phyloP scores from a whole-genome alignment of 1,139 yeast genomes.

The Geotrichum siamense region DNA sequence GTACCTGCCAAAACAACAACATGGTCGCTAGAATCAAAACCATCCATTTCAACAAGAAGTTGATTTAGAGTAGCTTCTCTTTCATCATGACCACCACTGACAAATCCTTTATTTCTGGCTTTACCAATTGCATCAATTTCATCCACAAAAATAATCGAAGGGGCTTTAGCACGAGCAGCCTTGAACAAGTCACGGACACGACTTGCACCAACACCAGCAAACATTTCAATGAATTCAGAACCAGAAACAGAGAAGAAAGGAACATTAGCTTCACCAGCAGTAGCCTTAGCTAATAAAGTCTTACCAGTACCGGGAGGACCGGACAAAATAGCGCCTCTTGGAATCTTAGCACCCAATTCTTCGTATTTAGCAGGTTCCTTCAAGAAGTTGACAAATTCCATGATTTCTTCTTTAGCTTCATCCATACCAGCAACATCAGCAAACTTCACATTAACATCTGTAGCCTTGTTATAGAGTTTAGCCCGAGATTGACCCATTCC shows the following conservation, averaged over 20 bases:
- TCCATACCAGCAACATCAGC: slow-evolving; percentile 96
- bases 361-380: slow-evolving; percentile 87
- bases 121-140: slow-evolving; percentile 99
- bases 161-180: slow-evolving; percentile 80
- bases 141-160: slow-evolving; percentile 91
- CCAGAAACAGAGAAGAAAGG: slow-evolving; percentile 92
- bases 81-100: slow-evolving; percentile 88
- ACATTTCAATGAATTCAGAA: slow-evolving; percentile 82
- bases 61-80: slow-evolving; percentile 95
- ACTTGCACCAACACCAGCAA: slow-evolving; percentile 88
- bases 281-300: slow-evolving; percentile 95
- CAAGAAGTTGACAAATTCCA: slow-evolving; percentile 92
- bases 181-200: slow-evolving; percentile 82
- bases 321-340: slow-evolving; percentile 93
- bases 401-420: slow-evolving; percentile 96
- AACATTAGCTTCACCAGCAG: slow-evolving; percentile 94
- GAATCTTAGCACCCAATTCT: slow-evolving; percentile 89
- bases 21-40: slow-evolving; percentile 82
- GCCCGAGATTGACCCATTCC: slow-evolving; percentile 82
- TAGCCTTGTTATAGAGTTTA: slow-evolving; percentile 83
- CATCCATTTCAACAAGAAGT: slow-evolving; percentile 95
- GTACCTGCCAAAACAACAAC: slow-evolving; percentile 98
- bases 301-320: slow-evolving; percentile 99
- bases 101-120: slow-evolving; percentile 76
- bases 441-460: slow-evolving; percentile 80